phyloP scores from a whole-genome alignment of 768 basidiomycete species.

The Pilatotrama ljubarskyi region DNA sequence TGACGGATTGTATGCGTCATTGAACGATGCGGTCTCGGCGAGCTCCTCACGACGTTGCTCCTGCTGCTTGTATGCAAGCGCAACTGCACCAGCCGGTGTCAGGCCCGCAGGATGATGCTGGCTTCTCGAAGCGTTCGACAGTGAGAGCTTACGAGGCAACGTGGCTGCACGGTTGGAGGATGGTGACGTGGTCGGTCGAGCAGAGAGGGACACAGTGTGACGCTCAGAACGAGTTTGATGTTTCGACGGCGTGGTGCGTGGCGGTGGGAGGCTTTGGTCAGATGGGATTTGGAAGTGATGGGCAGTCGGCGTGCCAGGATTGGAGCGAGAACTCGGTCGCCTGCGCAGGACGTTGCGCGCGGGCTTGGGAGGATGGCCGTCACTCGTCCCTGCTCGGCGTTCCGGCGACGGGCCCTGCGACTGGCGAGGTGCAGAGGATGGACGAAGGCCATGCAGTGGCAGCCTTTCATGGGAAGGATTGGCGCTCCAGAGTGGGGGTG shows the following conservation, averaged over 20 bases:
- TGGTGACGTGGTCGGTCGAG: constrained; percentile 2
- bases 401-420: constrained; percentile 11
- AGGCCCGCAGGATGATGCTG: constrained; percentile 22
- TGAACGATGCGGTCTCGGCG: constrained; percentile 31
- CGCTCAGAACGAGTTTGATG: background rate
- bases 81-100: constrained; percentile 49
- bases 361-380: constrained; percentile 6
- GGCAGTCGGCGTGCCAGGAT: constrained; percentile 22
- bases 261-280: background rate
- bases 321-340: constrained; percentile 24
- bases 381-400: constrained; percentile 7
- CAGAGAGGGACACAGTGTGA: background rate
- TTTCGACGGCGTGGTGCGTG: background rate
- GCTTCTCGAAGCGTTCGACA: background rate
- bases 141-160: constrained; percentile 4
- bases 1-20: constrained; percentile 24
- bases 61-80: constrained; percentile 50
- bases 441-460: constrained; percentile 6
- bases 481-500: constrained; percentile 1
- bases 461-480: constrained; percentile 9
- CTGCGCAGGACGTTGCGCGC: constrained; percentile 25
- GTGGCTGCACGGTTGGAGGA: background rate
- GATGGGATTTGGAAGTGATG: constrained; percentile 4
- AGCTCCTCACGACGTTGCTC: constrained; percentile 34
- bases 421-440: background rate